phyloP scores from a whole-genome alignment of 2,329 filamentous ascomycete genomes.

The Plectosphaerella sp. region DNA sequence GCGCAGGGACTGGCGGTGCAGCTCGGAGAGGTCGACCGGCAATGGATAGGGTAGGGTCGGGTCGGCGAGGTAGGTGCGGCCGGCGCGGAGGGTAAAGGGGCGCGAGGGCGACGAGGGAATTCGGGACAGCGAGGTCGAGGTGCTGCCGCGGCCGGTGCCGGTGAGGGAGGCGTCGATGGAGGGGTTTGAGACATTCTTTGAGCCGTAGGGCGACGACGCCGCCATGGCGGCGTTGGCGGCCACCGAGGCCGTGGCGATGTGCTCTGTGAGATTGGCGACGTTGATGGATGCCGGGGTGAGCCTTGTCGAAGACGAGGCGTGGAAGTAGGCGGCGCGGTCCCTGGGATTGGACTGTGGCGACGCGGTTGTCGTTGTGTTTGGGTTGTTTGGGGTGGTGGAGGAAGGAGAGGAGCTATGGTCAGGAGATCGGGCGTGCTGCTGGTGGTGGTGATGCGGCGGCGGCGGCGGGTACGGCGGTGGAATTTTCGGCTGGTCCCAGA shows the following conservation, averaged over 20 bases:
- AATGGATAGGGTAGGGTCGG: constrained; percentile 71
- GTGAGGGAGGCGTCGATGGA: constrained; percentile 5
- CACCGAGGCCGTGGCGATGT: background rate
- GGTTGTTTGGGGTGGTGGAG: background rate
- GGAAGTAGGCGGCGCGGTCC: background rate
- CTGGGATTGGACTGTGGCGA: background rate
- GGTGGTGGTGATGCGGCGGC: background rate
- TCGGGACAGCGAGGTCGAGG: constrained; percentile 7
- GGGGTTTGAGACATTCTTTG: constrained; percentile 8
- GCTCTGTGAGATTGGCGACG: constrained; percentile 2
- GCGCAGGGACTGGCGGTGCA: constrained; percentile 81
- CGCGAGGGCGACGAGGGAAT: constrained; percentile 16
- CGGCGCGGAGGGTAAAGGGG: constrained; percentile 69
- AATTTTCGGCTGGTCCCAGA: background rate
- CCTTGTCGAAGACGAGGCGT: background rate
- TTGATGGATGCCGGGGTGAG: constrained; percentile 1
- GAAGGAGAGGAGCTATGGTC: background rate
- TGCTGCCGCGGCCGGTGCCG: constrained; percentile 1
- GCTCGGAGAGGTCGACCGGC: constrained; percentile 79
- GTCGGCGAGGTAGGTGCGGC: constrained; percentile 79
- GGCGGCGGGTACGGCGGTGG: background rate
- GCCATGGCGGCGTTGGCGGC: constrained; percentile 1
- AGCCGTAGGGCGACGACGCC: constrained; percentile 4
- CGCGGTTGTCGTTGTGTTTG: background rate
- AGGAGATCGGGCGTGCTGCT: background rate